These are phyloP conservation scores for Chionographis japonica DNA, from an alignment of 106 monocot species.

Conservation along the genomic window DNA sequence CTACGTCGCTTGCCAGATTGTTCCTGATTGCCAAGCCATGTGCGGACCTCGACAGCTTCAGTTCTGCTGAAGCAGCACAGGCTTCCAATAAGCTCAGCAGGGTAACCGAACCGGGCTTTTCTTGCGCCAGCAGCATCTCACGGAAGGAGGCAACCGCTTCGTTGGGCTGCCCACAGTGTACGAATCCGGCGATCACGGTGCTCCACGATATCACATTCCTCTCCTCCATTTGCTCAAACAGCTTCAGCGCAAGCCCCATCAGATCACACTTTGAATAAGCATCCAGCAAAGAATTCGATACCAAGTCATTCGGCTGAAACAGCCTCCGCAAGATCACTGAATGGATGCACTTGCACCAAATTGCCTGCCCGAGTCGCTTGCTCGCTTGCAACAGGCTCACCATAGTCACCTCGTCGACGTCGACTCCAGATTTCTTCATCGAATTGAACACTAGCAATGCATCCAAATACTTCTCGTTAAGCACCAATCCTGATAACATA, in stretches of 20 bases:
- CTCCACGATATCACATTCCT: constrained; percentile 74
- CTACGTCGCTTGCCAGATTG: constrained; percentile 21
- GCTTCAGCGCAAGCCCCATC: constrained; percentile 23
- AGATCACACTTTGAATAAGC: constrained; percentile 65
- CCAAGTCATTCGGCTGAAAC: constrained; percentile 18
- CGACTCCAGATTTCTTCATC: constrained; percentile 27
- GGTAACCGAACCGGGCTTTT: constrained; percentile 47
- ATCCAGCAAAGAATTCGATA: constrained; percentile 64
- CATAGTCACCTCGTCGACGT: constrained; percentile 51
- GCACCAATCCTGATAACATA: constrained; percentile 63
- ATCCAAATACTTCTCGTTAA: constrained; percentile 27
- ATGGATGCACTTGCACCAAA: constrained; percentile 64
- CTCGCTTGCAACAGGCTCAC: constrained; percentile 58
- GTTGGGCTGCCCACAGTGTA: constrained; percentile 30
- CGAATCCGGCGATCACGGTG: constrained; percentile 55
- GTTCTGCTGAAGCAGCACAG: constrained; percentile 38
- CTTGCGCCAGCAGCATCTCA: constrained; percentile 30
- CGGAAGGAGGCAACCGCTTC: constrained; percentile 49
- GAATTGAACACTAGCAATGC: constrained; percentile 37
- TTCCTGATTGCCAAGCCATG: constrained; percentile 49
- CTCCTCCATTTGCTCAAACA: constrained; percentile 39
- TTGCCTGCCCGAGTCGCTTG: constrained; percentile 28
- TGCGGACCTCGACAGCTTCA: constrained; percentile 34
- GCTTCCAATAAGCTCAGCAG: constrained; percentile 69
- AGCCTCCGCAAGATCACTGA: constrained; percentile 32